Percentiles rank a stretch among this genome's conserved stretches.
Conservation (phyloP, 768 basidiomycete genomes). For the Leccinum subgranulosum region DNA sequence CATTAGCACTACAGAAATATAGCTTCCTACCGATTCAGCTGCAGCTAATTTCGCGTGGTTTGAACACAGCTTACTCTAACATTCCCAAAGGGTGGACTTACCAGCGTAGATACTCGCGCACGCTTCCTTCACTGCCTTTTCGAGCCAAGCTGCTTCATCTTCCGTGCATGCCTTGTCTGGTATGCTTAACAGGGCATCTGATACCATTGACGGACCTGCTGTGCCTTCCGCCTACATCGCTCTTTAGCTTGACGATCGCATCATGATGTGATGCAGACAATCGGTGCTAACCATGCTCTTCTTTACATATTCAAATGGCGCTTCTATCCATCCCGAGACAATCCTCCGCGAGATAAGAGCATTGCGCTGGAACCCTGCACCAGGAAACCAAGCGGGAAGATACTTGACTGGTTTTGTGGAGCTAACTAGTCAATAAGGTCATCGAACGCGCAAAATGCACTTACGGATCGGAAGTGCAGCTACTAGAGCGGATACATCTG, state of each 20-base stretch:
- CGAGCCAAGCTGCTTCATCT: conserved; percentile 11
- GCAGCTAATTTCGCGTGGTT: conserved; percentile 12
- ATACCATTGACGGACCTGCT: conserved; percentile 25
- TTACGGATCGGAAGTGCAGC: conserved; percentile 17
- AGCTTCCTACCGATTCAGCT: conserved; percentile 20
- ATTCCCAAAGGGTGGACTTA: neutral
- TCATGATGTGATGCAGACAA: neutral
- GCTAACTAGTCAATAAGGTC: neutral
- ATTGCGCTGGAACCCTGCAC: conserved; percentile 18
- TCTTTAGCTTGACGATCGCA: neutral
- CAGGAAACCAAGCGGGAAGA: conserved; percentile 25
- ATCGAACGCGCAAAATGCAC: neutral
- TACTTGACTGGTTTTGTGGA: conserved; percentile 9
- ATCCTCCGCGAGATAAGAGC: conserved; percentile 10
- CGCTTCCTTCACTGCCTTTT: conserved; percentile 22
- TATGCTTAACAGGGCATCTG: conserved; percentile 15
- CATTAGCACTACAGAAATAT: neutral
- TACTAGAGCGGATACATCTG: conserved; percentile 15
- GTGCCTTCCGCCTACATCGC: conserved; percentile 15
- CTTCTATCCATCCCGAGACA: conserved; percentile 12
- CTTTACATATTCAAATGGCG: conserved; percentile 25
- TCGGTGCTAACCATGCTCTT: conserved; percentile 15
- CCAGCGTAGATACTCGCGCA: conserved; percentile 21
- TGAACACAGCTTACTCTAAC: neutral
- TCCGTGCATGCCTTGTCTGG: conserved; percentile 2